Evolutionary conservation across 108 stramenopile genomes (phyloP).

Genomic region (Cyclotella cryptica): DNA sequence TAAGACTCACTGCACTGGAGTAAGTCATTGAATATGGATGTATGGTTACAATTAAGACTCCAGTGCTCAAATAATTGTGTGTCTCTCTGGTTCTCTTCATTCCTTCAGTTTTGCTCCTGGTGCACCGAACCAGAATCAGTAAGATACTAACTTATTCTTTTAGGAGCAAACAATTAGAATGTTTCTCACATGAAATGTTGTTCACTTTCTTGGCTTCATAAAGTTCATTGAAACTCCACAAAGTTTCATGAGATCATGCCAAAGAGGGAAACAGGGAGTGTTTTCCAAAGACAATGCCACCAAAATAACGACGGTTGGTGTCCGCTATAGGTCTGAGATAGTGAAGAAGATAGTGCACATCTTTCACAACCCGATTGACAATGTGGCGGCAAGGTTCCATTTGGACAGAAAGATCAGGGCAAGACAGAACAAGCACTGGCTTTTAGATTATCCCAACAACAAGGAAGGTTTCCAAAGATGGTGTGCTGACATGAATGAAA

Average conservation of each 20-base stretch:
- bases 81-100: not conserved
- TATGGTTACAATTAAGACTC: too few species aligned
- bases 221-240: conserved; percentile 37
- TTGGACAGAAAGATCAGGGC: conserved; percentile 30
- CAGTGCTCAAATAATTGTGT: too few species aligned
- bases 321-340: conserved; percentile 28
- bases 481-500: conserved; percentile 16
- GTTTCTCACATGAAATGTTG: not conserved
- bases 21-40: conserved; percentile 2
- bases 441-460: conserved; percentile 34
- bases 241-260: conserved; percentile 32
- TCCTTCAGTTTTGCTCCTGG: not conserved
- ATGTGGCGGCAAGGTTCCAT: conserved; percentile 53
- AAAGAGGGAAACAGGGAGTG: conserved; percentile 30
- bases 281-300: not conserved
- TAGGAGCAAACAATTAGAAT: not conserved
- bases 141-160: not conserved
- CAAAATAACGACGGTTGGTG: not conserved
- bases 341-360: conserved; percentile 49
- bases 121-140: conserved; percentile 8
- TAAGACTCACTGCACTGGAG: conserved; percentile 67
- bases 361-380: conserved; percentile 53
- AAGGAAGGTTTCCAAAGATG: conserved; percentile 37
- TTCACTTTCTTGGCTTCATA: not conserved
- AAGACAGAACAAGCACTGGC: conserved; percentile 38